Percentiles rank a stretch among this genome's conserved stretches.
phyloP scores from a whole-genome alignment of 257 asterid genomes.

The Prunella vulgaris region DNA sequence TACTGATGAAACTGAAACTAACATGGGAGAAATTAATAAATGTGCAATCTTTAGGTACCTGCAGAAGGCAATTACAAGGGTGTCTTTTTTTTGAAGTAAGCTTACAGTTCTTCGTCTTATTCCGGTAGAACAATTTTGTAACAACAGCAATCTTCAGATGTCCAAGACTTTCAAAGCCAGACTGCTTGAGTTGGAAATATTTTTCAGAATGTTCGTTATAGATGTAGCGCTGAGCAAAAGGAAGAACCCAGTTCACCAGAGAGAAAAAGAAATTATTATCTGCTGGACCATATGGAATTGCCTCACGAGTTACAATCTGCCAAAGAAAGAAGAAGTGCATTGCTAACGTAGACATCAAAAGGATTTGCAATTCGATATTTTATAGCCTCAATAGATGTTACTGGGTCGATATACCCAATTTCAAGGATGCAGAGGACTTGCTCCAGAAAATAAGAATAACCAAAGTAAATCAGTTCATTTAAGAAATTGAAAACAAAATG shows the following conservation, averaged over 20 bases:
- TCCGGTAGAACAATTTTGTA: slow-evolving; percentile 69
- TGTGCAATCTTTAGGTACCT: slow-evolving; percentile 44
- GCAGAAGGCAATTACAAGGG: slow-evolving; percentile 67
- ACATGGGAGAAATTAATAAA: not conserved
- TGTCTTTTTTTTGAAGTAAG: slow-evolving; percentile 53
- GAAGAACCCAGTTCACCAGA: slow-evolving; percentile 85
- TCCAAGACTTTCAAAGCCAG: slow-evolving; percentile 49
- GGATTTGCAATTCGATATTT: not conserved
- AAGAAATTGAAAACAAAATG: not conserved
- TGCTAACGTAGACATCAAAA: slow-evolving; percentile 6
- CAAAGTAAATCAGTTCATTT: not conserved
- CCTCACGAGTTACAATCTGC: slow-evolving; percentile 82
- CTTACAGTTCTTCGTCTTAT: slow-evolving; percentile 45
- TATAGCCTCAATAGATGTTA: slow-evolving; percentile 12
- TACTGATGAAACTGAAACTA: not conserved
- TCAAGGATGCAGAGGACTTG: not conserved
- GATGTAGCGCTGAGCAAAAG: slow-evolving; percentile 93
- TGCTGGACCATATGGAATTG: slow-evolving; percentile 54
- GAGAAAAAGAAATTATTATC: slow-evolving; percentile 51
- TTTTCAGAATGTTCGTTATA: slow-evolving; percentile 43
- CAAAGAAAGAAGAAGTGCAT: slow-evolving; percentile 9
- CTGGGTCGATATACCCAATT: not conserved
- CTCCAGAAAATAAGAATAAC: not conserved
- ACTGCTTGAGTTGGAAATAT: slow-evolving; percentile 54
- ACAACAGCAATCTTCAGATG: slow-evolving; percentile 57